Conservation (phyloP, 140 eudicot species). For the Cichorium intybus region DNA sequence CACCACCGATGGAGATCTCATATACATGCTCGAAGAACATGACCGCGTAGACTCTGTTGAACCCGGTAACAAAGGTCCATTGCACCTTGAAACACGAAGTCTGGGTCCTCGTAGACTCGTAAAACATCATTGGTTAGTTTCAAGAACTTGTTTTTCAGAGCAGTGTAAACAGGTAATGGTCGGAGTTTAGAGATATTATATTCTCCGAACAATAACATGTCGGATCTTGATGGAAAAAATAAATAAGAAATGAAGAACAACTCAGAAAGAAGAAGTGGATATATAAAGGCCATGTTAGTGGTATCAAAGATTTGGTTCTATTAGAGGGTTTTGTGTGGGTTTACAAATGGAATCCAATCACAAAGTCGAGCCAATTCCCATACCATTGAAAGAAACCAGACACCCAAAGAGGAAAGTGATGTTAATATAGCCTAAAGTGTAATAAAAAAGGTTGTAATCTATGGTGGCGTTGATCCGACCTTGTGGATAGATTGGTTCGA, state of each 20-base stretch:
- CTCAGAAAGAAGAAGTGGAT: constrained; percentile 15
- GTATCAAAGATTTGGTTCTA: constrained; percentile 10
- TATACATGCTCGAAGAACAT: no score
- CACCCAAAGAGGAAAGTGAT: constrained; percentile 55
- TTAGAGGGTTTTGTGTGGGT: constrained; percentile 33
- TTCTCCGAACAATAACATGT: constrained; percentile 64
- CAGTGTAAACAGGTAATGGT: constrained; percentile 62
- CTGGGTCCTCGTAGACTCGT: constrained; percentile 58
- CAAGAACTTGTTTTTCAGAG: constrained; percentile 53
- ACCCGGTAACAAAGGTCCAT: constrained; percentile 84
- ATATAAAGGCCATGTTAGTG: constrained; percentile 31
- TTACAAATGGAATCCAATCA: constrained; percentile 31
- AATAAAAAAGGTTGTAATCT: constrained; percentile 35
- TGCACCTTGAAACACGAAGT: constrained; percentile 78
- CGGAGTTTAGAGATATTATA: constrained; percentile 40
- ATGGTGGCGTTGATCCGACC: constrained; percentile 38
- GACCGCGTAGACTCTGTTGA: constrained; percentile 22
- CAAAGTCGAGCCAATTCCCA: constrained; percentile 1
- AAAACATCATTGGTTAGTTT: constrained; percentile 50
- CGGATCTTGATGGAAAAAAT: constrained; percentile 28
- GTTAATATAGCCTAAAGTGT: constrained; percentile 32
- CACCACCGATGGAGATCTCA: no score
- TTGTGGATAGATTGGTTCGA: constrained; percentile 30
- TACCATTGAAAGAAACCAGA: neutral
- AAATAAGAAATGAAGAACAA: constrained; percentile 14